Base-by-base conservation (phyloP, 495 filamentous ascomycete genomes). In the Endocarpon pusillum region DNA sequence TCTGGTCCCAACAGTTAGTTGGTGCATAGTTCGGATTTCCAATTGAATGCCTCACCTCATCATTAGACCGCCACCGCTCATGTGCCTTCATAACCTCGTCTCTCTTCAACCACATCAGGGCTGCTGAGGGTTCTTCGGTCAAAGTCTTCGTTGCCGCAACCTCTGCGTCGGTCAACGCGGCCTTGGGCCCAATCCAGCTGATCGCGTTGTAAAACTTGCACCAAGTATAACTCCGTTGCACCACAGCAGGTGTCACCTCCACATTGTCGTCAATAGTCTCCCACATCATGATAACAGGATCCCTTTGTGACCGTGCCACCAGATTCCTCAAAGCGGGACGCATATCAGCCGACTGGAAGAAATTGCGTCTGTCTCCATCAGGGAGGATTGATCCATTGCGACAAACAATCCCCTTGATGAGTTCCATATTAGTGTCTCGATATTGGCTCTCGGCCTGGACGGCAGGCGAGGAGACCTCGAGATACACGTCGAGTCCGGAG, bases 201-300 rank as follows among this genome's bases (percentile, higher is more conserved):
- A 58, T 17, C 0, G 55, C 52, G 32, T 47, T 54, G 38, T 62
- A 54, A 32, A 54, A 64, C 10, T 38, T 51, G 18, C 44, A 54
- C 50, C 55, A 58, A 34, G 51, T 52, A 36, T 51, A 54, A n/a
- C 46, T 45, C 35, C 59, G 48, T 34, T 48, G 41, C 18, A 53
- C 41, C 3, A 61, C 53, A 10, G 55, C 49, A 40, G 60, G 50
- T 1, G 45, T 36, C 4, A 57, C 28, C 19, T 44, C 35, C 0
- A 41, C 46, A 16, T 49, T 46, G 33, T 60, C 47, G 26, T 60
- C 53, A 6, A 63, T 34, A 4, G 48, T 57, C 35, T 63, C 59
- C 59, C 59, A 61, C 24, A 26, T 26, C 12, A 12, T 12, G 24
- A 26, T 26, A 9, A 12, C 12, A 26, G 24, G 12, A 26, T 12